Evolutionary conservation across 208 protist genomes (phyloP), one percentile per base, ranked within the genome.

Genomic region (Trypanosoma congolense): DNA sequence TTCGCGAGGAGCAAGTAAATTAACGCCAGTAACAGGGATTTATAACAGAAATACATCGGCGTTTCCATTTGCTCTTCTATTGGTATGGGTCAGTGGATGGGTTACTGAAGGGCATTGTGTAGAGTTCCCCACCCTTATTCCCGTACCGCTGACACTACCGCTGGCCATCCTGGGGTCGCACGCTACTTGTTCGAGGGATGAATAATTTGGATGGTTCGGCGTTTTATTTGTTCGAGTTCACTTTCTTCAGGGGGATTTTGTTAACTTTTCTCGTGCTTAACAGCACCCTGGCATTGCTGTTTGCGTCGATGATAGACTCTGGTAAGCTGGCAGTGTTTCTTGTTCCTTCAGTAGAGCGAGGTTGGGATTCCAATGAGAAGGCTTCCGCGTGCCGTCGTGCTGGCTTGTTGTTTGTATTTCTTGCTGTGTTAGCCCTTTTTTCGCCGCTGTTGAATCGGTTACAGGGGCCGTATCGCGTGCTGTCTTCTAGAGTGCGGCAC

Each of bases 281-380:
- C 40, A 40, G 26, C 6, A 36, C 40, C 10, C 53, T 60, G 16
- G 52, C 61, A 4, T 68, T 61, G 53, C 44, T 68, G 14, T 68
- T 68, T 50, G 61, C 54, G 10, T 68, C 46, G 54, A 68, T 68
- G 54, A 68, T 68, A 35, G 61, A 68, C 18, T 61, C 61, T 33
- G 59, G 52, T 21, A 41, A 55, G 18, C 26, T 68, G 21, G 45
- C 31, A 29, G 54, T 43, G 1, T 68, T 68, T 42, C 26, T 22
- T 1, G 59, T 68, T 40, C 54, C 61, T 18, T 52, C 61, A 5
- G 16, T 68, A 18, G 61, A 68, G 40, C 45, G 29, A 14, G 46
- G 46, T 4, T 68, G 61, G 61, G 61, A 56, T 28, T 19, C 61
- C 40, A 30, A 26, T 4, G 38, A 55, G 24, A 68, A 68, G 38